Percentiles rank a stretch among this genome's conserved stretches.
These are phyloP conservation scores for Phytophthora tentaculata DNA, from an alignment of 352 stramenopile genomes.

Conservation along the genomic window DNA sequence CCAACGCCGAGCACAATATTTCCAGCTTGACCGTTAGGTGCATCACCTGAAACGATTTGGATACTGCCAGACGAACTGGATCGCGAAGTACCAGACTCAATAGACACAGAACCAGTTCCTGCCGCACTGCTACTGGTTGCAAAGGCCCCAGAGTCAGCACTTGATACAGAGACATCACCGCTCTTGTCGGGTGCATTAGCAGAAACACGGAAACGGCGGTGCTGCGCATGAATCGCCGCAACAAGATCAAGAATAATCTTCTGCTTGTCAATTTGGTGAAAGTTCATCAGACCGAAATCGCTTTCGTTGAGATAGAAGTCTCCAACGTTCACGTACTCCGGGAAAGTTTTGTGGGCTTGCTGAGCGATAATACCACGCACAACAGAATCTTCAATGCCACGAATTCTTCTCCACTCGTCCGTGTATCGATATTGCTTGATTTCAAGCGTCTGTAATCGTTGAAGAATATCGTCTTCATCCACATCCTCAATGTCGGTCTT, in stretches of 20 bases:
- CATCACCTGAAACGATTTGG: constrained; percentile 36
- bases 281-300: constrained; percentile 76
- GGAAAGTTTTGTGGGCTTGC: constrained; percentile 80
- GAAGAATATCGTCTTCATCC: constrained; percentile 88
- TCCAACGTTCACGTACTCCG: constrained; percentile 84
- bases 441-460: constrained; percentile 84
- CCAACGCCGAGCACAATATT: constrained; percentile 36
- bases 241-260: constrained; percentile 86
- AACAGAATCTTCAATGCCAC: constrained; percentile 69
- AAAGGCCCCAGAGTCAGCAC: constrained; percentile 33
- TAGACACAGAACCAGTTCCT: constrained; percentile 33
- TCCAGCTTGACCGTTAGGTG: constrained; percentile 27
- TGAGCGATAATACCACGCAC: constrained; percentile 88
- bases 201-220: constrained; percentile 44
- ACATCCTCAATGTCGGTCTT: constrained; percentile 90
- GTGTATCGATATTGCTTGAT: constrained; percentile 92
- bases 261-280: constrained; percentile 92
- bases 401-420: constrained; percentile 85
- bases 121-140: constrained; percentile 19
- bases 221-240: constrained; percentile 75
- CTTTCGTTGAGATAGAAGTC: constrained; percentile 78
- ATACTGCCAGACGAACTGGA: constrained; percentile 29
- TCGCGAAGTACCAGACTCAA: constrained; percentile 24
- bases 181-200: constrained; percentile 35
- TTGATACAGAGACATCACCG: constrained; percentile 45